Conservation (phyloP, 129 eudicot species). For the Sambucus nigra region DNA sequence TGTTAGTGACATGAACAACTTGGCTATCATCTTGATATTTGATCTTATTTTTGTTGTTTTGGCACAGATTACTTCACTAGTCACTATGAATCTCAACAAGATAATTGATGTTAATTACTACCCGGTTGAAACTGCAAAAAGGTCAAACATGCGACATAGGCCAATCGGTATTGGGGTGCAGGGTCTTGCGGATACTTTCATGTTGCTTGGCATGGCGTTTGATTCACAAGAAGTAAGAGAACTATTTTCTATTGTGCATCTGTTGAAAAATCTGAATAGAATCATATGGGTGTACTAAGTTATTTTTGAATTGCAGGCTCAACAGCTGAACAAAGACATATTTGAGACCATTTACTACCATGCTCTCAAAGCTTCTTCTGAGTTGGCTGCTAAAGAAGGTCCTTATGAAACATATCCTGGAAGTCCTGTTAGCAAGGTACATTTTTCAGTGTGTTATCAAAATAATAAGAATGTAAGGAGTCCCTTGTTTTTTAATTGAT, state of each 20-base stretch:
- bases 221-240: conserved; percentile 85
- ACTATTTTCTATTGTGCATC: background rate
- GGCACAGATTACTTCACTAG: conserved; percentile 56
- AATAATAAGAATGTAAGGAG: too few species aligned
- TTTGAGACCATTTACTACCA: conserved; percentile 93
- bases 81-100: conserved; percentile 76
- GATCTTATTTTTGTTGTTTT: conserved; percentile 11
- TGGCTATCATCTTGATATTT: background rate
- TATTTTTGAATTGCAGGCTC: conserved; percentile 48
- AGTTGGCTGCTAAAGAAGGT: conserved; percentile 80
- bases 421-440: conserved; percentile 94
- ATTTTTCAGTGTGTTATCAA: background rate
- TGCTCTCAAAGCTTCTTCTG: conserved; percentile 83
- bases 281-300: conserved; percentile 3
- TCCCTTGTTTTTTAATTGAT: too few species aligned
- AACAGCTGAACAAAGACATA: conserved; percentile 90
- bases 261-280: background rate
- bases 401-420: conserved; percentile 76
- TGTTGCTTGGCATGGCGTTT: conserved; percentile 91
- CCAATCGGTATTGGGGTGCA: conserved; percentile 98
- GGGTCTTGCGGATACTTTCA: conserved; percentile 95
- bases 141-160: conserved; percentile 76
- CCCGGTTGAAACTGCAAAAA: conserved; percentile 90
- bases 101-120: conserved; percentile 83
- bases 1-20: too few species aligned